Evolutionary conservation across 2,329 filamentous ascomycete genomes (phyloP), one percentile per base, ranked within the genome.

Genomic region (Phaeosphaeriaceae sp.): DNA sequence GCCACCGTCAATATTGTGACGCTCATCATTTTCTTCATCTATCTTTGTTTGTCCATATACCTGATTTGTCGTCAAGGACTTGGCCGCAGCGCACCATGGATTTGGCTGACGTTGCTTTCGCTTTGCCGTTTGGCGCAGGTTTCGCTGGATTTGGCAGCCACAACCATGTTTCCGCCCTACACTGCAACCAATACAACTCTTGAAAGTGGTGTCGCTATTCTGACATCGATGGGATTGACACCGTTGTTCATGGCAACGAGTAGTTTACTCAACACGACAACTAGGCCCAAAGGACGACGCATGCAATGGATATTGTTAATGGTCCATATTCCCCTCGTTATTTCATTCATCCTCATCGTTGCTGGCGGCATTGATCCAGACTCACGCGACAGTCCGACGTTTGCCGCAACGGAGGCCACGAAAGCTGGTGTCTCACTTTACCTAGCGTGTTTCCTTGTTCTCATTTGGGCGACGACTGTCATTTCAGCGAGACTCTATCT

Each of bases 241-340:
- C 68, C 69, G 12, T 48, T 72, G 46, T 72, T 72, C 48, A 70
- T 72, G 69, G 54, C 67, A 4, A 72, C 69, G 6, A 57, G 62
- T 46, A 68, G 64, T 45, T 54, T 72, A 15, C 64, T 72, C 44
- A 71, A 71, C 51, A 55, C 65, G 5, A 72, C 68, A 1, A 61
- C 64, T 4, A 53, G 63, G 35, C 69, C 69, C 9, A 72, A 72
- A 46, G 69, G 69, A 35, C 58, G 69, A 23, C 64, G 68, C 35
- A 72, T 72, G 69, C 69, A 72, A 58, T 72, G 69, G 69, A 65
- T 72, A 42, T 57, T 72, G 26, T 54, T 72, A 8, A 54, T 67
- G 15, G 52, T 70, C 1, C 64, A 72, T 38, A 55, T 72, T 36
- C 69, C 69, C 6, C 54, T 72, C 16, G 46, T 68, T 17, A 61